Evolutionary conservation across 208 protist species (phyloP).

Genomic region (Acanthamoeba culbertsoni): DNA sequence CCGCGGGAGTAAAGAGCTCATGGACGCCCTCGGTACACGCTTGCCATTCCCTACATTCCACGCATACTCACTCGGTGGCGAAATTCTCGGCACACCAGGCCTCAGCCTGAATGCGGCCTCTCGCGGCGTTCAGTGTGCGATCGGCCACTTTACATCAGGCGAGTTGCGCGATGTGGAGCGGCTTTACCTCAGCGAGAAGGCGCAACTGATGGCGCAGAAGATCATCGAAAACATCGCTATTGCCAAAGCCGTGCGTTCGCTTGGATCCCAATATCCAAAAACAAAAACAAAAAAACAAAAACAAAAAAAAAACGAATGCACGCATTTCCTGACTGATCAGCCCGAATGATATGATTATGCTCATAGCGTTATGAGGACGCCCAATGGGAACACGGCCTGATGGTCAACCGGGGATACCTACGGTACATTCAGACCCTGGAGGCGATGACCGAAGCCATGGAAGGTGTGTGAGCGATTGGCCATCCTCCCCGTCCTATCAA

Average conservation of each 20-base stretch:
- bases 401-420: neutral
- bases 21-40: neutral
- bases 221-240: conserved; percentile 28
- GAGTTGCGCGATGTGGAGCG: neutral
- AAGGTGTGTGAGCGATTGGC: neutral
- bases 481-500: neutral
- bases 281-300: too few relatives aligned
- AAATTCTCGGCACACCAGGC: neutral
- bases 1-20: neutral
- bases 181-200: conserved; percentile 47
- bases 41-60: neutral
- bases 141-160: neutral
- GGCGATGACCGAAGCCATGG: conserved; percentile 42
- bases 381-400: neutral
- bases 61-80: neutral
- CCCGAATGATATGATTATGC: too few relatives aligned
- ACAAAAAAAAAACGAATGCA: too few relatives aligned
- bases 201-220: neutral
- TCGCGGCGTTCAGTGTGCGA: neutral
- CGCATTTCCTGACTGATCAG: too few relatives aligned
- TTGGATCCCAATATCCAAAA: too few relatives aligned
- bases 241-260: neutral
- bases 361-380: neutral
- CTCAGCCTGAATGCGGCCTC: neutral
- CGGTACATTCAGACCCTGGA: conserved; percentile 47